phyloP scores from a whole-genome alignment of 176 grass and related monocot genomes.

The Melocanna baccifera region DNA sequence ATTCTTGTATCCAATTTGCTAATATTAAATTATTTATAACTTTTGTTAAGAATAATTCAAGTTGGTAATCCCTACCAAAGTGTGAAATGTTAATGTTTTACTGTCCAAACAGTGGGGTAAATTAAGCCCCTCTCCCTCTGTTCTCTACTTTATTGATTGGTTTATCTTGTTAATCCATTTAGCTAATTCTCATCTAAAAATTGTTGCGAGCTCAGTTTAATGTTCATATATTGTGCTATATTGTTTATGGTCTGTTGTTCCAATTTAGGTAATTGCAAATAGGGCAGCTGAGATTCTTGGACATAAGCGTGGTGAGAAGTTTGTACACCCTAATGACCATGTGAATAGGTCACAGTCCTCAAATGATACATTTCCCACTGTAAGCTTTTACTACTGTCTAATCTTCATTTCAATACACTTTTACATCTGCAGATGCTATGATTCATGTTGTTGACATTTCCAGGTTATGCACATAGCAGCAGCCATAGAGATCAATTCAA shows the following conservation, averaged over 20 bases:
- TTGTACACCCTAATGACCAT: conserved; percentile 98
- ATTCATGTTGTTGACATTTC: conserved; percentile 37
- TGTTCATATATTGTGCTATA: conserved; percentile 14
- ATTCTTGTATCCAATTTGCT: neutral
- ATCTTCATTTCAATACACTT: neutral
- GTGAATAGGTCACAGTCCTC: conserved; percentile 97
- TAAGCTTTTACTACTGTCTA: conserved; percentile 45
- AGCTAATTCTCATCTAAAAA: neutral
- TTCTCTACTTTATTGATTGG: neutral
- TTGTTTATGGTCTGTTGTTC: conserved; percentile 22
- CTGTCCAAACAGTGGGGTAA: neutral
- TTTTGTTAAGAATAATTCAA: neutral
- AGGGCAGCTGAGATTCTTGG: conserved; percentile 96
- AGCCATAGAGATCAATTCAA: conserved; percentile 78
- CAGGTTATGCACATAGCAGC: conserved; percentile 99
- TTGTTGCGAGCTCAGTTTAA: neutral
- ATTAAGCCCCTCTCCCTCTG: neutral
- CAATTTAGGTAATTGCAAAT: conserved; percentile 88
- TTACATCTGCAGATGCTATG: conserved; percentile 9
- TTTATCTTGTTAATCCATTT: conserved; percentile 1
- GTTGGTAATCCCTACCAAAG: neutral
- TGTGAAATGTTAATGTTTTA: conserved; percentile 6
- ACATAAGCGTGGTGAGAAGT: conserved; percentile 81
- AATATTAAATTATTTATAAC: neutral
- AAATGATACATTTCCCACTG: conserved; percentile 99